These are phyloP conservation scores for Lippia alba DNA, from an alignment of 305 asterid species.

Conservation along the genomic window DNA sequence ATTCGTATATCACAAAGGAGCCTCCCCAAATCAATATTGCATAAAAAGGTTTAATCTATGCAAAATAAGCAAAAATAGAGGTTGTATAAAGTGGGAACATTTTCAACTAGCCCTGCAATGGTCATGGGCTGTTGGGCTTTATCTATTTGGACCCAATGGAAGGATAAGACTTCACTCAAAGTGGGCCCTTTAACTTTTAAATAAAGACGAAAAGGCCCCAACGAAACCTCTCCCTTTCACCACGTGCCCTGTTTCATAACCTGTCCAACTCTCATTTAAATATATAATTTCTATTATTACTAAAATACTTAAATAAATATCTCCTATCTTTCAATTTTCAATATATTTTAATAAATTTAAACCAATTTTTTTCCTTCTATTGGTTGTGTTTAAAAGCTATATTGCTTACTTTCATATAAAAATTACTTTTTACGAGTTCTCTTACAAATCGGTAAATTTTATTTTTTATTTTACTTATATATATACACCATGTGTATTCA, in stretches of 20 bases:
- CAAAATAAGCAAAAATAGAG: background rate
- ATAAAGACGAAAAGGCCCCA: constrained; percentile 38
- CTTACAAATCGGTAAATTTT: no score
- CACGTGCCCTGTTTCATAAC: constrained; percentile 42
- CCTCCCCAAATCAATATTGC: background rate
- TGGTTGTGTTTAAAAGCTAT: no score
- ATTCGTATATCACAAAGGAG: no score
- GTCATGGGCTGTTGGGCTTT: constrained; percentile 53
- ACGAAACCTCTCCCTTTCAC: constrained; percentile 30
- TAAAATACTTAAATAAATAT: background rate
- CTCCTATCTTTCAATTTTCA: background rate
- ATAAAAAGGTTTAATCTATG: background rate
- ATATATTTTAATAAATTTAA: no score
- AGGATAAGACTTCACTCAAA: constrained; percentile 41
- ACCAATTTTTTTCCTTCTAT: no score
- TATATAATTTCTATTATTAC: no score
- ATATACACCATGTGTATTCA: no score
- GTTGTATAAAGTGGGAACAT: constrained; percentile 42
- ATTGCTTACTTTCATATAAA: no score
- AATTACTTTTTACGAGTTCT: no score
- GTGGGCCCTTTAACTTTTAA: constrained; percentile 38
- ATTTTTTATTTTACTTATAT: no score
- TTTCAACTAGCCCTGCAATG: constrained; percentile 41
- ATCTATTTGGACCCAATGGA: constrained; percentile 43
- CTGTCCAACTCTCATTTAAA: constrained; percentile 14